Percentiles rank a stretch among this genome's conserved stretches.
phyloP scores from a whole-genome alignment of 345 rosid genomes.

The Psidium guajava region DNA sequence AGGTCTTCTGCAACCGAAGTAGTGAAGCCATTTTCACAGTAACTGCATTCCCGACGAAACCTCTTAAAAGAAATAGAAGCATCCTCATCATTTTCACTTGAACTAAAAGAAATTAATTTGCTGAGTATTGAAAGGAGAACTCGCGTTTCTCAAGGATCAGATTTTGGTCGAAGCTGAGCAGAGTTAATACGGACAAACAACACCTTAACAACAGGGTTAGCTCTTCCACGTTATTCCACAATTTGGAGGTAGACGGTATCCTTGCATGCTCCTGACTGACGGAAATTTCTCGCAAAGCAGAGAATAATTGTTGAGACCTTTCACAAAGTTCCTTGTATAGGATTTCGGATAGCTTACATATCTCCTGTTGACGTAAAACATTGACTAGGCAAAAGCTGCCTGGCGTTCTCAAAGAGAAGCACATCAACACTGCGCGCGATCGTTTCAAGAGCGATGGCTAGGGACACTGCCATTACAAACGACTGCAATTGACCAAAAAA shows the following conservation, averaged over 20 bases:
- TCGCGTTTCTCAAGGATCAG: not conserved
- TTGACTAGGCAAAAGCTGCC: not conserved
- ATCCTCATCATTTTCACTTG: not conserved
- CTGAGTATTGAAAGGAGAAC: not conserved
- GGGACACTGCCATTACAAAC: not conserved
- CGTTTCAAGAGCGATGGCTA: not conserved
- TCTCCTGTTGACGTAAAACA: not conserved
- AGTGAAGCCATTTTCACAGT: not conserved
- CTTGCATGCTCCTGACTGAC: not conserved
- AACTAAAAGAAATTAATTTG: not conserved
- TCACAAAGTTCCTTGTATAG: not conserved
- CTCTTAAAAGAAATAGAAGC: not conserved
- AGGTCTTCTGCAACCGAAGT: not conserved
- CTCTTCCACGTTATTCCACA: not conserved
- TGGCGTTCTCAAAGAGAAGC: not conserved
- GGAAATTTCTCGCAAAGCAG: not conserved
- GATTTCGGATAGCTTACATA: not conserved
- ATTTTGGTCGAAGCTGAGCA: not conserved
- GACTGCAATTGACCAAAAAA: not conserved
- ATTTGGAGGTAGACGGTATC: not conserved
- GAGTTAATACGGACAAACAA: not conserved
- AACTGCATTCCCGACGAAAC: not conserved
- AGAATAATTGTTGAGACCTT: not conserved
- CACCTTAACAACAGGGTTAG: not conserved
- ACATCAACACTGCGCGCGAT: not conserved